These are phyloP conservation scores for Ensete ventricosum DNA, from an alignment of 176 grass and related monocot genomes.

Conservation along the genomic window DNA sequence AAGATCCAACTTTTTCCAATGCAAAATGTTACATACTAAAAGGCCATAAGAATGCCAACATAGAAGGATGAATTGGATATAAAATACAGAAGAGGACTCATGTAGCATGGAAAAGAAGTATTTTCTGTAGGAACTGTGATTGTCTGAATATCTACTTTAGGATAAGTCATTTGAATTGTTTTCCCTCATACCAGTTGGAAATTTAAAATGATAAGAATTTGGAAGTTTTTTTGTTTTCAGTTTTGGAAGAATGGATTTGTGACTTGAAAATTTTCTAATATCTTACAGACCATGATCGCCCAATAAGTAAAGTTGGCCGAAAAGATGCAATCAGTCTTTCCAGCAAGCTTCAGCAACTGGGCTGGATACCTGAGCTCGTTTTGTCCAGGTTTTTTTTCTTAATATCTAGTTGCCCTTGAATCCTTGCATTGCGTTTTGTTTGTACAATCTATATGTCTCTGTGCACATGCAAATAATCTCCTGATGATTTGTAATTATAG, in stretches of 20 bases:
- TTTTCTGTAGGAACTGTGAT: not conserved
- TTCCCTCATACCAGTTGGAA: not conserved
- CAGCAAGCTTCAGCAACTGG: conserved; percentile 69
- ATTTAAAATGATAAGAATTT: not conserved
- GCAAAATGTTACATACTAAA: not conserved
- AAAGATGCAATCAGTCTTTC: conserved; percentile 64
- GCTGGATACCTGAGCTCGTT: conserved; percentile 87
- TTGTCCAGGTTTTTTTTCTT: conserved; percentile 51
- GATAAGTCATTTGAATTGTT: not conserved
- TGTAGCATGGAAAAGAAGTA: not conserved
- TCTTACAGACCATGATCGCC: conserved; percentile 80
- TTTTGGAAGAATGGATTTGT: conserved; percentile 9
- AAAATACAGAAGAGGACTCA: not conserved
- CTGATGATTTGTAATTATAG: too few relatives aligned
- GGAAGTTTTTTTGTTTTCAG: conserved; percentile 7
- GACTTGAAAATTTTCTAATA: not conserved
- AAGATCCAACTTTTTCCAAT: not conserved
- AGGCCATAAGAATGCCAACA: not conserved
- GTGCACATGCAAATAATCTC: not conserved
- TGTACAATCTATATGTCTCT: not conserved
- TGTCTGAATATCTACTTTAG: not conserved
- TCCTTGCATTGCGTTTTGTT: not conserved
- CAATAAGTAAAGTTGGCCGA: conserved; percentile 59
- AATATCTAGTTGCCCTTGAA: conserved; percentile 3
- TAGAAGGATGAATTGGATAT: not conserved